A percentile compares a stretch with the other conserved stretches of the same genome.
Conservation (phyloP, 441 rosid genomes). For the Erysimum cheiri region DNA sequence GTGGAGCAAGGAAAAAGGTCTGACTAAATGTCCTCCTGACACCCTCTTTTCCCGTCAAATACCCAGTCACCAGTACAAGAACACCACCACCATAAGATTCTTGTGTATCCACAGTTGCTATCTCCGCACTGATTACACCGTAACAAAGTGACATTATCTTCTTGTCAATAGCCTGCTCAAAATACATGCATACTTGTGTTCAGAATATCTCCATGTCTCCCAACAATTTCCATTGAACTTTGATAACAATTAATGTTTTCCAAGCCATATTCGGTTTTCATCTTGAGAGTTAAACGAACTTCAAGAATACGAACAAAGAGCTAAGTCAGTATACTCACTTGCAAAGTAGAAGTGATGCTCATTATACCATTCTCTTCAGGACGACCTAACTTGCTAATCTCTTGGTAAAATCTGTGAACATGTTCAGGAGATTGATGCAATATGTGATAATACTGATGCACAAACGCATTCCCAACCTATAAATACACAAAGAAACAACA, state of each 20-base stretch:
- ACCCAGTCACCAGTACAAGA: slow-evolving; percentile 88
- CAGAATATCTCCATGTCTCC: background rate
- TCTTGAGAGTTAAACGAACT: background rate
- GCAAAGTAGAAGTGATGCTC: slow-evolving; percentile 74
- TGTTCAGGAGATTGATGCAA: slow-evolving; percentile 78
- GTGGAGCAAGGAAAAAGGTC: slow-evolving; percentile 96
- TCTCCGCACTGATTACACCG: slow-evolving; percentile 63
- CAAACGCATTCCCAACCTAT: slow-evolving; percentile 91
- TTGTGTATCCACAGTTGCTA: slow-evolving; percentile 71
- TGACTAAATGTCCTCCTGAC: slow-evolving; percentile 80
- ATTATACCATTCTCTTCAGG: slow-evolving; percentile 65
- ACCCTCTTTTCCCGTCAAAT: slow-evolving; percentile 59
- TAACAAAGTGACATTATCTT: slow-evolving; percentile 68
- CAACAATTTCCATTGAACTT: background rate
- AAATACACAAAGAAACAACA: slow-evolving; percentile 29
- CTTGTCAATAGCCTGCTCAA: slow-evolving; percentile 77
- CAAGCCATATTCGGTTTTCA: background rate
- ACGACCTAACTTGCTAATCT: slow-evolving; percentile 84
- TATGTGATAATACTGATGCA: slow-evolving; percentile 82
- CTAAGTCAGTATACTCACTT: slow-evolving; percentile 39
- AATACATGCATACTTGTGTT: background rate
- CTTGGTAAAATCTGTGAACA: slow-evolving; percentile 81
- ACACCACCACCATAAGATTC: slow-evolving; percentile 92
- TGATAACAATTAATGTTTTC: slow-evolving; percentile 6
- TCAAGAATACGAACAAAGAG: background rate